Evolutionary conservation across 1,284 basidiomycete genomes (phyloP), one percentile per base, ranked within the genome.

Genomic region (Porodaedalea pini): DNA sequence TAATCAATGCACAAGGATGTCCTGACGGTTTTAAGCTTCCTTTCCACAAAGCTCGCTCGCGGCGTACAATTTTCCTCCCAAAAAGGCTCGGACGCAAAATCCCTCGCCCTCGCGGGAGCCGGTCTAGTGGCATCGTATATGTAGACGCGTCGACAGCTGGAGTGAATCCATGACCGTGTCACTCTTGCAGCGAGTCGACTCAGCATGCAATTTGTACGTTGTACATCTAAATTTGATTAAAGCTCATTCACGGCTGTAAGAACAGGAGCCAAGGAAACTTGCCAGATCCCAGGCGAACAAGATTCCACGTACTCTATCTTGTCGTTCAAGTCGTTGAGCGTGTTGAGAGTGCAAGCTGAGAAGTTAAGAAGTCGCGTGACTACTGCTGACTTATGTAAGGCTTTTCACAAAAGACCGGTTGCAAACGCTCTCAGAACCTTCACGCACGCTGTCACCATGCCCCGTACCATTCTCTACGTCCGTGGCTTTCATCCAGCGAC

Each of bases 401-500:
- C 8, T 31, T 47, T 31, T 31, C 45, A n/a, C 25, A 15, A 23
- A 29, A 45, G 10, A 21, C 13, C 19, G 4, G 37, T 39, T 39
- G 3, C 11, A 4, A 4, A 11, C 4, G 13, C 37, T 4, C 37
- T 39, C 19, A 3, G n/a, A 19, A 41, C 44, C 27, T n/a, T 10
- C 10, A 31, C 45, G 17, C 25, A 36, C 31, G 4, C 43, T 10
- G 15, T 37, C 29, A 43, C 49, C 59, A 83, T 84, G 84, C 85
- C 85, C 66, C 85, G 90, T 63, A 92, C 59, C 5, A 61, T 93
- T 63, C 81, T 94, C 60, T 92, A 92, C 69, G 91, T 94, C 54
- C 89, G 88, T 67, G 91, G 91, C 41, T 93, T 93, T 69, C 83
- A 88, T 65, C 81, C 86, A 23, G 73, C 81, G 27, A 90, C 90